Base-by-base conservation (phyloP, 805 yeast species). In the Wickerhamomyces sydowiorum region DNA sequence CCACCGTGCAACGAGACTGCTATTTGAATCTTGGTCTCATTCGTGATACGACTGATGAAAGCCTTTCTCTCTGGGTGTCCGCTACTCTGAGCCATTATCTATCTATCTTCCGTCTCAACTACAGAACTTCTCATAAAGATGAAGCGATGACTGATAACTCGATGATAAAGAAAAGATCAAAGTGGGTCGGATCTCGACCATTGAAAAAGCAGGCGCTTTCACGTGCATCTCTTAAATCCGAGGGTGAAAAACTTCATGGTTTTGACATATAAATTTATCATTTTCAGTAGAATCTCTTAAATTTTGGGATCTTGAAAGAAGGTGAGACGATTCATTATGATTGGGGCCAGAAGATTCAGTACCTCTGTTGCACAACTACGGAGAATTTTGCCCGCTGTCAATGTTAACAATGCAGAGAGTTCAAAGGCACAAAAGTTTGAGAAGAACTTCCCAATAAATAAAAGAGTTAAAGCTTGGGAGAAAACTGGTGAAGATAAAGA, bases 21-120 rank as follows among this genome's bases (percentile, higher is more conserved):
- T 19, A 93, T 80, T 62, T 87, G 93, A 54, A 93, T 87, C 60
- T 81, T 86, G 14, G 99, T 93, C 62, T 93, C 99, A 68, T 93
- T 93, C 25, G 99, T 93, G 45, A 75, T 72, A 57, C 99, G 60
- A 21, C 54, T 59, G 6, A 69, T 54, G 25, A 57, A 47, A 4
- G 72, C 70, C 34, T 53, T 54, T 54, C 66, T 63, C 44, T 52
- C 55, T 12, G 54, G 45, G 47, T 47, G 28, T 15, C 28, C 40
- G 2, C 37, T 30, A 4, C 6, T 30, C 10, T 7, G 10, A 23
- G 10, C 32, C 32, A 6, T 29, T 29, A 4, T 29, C 32, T n/a
- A 29, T 7, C 17, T 28, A n/a, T 28, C 30, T 28, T n/a, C n/a
- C n/a, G n/a, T n/a, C n/a, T n/a, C n/a, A n/a, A n/a, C n/a, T n/a